Conservation (phyloP, 345 rosid species). For the Eucalyptus sp. region DNA sequence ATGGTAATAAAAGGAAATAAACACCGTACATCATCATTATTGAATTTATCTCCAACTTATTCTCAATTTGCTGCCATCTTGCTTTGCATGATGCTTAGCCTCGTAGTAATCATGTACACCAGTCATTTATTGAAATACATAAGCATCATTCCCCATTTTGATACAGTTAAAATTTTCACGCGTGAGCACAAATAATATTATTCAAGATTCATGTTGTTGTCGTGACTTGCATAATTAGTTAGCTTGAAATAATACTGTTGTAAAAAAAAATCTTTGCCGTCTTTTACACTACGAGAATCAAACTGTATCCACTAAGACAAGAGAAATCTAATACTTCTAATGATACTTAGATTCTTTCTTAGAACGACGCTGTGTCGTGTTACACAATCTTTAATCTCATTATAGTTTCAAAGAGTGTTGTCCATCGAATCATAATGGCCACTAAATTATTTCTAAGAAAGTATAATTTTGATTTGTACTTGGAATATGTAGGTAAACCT, state of each 20-base stretch:
- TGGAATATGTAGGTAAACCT: neutral
- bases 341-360: neutral
- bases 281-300: neutral
- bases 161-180: neutral
- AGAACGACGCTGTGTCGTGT: rapidly evolving
- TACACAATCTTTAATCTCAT: neutral
- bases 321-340: neutral
- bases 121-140: neutral
- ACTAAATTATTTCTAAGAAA: neutral
- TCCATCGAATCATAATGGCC: neutral
- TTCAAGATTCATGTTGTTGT: neutral
- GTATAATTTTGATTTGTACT: neutral
- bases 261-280: neutral
- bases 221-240: neutral
- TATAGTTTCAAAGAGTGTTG: neutral
- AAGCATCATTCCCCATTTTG: neutral
- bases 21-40: neutral
- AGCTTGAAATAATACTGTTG: neutral
- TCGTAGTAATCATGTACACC: neutral
- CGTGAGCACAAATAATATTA: neutral
- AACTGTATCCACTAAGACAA: rapidly evolving
- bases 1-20: neutral
- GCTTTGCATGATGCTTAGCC: neutral
- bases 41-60: neutral
- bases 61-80: neutral